Base-by-base conservation (phyloP, 108 stramenopile genomes). In the Cyclotella sp. region DNA sequence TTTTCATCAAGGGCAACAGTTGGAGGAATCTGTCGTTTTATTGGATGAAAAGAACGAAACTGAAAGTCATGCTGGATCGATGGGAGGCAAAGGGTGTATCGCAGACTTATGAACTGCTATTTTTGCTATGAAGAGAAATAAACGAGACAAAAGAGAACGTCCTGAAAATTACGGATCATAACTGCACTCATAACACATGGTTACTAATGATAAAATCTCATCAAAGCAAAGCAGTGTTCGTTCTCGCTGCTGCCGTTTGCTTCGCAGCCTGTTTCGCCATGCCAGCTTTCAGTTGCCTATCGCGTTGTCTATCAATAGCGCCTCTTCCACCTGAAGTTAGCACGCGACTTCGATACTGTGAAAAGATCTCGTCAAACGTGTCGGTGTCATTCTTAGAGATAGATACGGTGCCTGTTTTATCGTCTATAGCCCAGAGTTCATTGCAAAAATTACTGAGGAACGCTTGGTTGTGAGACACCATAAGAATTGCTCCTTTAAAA, bases 391-490 rank as follows among this genome's bases (percentile, higher is more conserved):
- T 63, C 45, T 88, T 77, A 51, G 65, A 74, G 26, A 91, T 65
- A 54, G 73, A 79, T 57, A 96, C 49, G 61, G 76, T 76, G 68
- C 92, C 86, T 68, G 41, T 76, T 47, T 60, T 41, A 0, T 86
- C 78, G 11, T 89, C 82, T 22, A 97, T 78, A 5, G 93, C 88
- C 86, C 94, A 91, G 28, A 95, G 76, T 55, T 90, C 91, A 62
- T 89, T 89, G 65, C 84, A 86, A 52, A 87, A 90, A 9, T 84
- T 84, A 53, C 81, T 76, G 30, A 93, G 57, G 52, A 92, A 92
- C 13, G 62, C 83, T 77, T 90, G 94, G 77, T 98, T 96, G 85
- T 98, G 98, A 43, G 85, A 81, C 11, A 98, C 93, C 72, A 96
- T 87, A 49, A 97, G 76, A 24, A 97, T 92, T 6, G 93, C 91